Evolutionary conservation across 2,329 filamentous ascomycete species (phyloP), one percentile per base, ranked within the genome.

Genomic region (Colletotrichum sansevieriae): DNA sequence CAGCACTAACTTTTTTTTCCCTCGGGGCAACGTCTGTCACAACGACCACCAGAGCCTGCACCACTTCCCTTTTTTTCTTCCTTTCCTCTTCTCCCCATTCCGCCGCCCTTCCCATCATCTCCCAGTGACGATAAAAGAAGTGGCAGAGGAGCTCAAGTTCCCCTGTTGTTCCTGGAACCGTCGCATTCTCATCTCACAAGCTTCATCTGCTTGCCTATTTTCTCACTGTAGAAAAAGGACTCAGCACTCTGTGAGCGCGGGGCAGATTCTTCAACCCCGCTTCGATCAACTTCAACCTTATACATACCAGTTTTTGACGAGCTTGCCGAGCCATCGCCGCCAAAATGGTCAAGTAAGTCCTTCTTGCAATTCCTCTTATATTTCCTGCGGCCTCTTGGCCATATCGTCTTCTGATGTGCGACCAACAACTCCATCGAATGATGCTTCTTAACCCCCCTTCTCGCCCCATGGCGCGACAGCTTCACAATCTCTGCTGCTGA

Each of bases 331-430:
- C 81, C 83, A 92, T 89, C 82, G 93, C 94, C 93, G 94, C 87
- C 92, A 98, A 94, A 84, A 99, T 99, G 96, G 96, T 99, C 84
- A 98, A 98, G 95, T 98, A 92, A 92, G 95, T 95, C 64, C 52
- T 60, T 64, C 67, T 33, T 29, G 44, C 22, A 43, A 58, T 39
- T 12, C 37, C 8, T 39, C 39, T 39, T 58, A 13, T 29, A 12
- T 63, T 33, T n/a, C 8, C 47, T 4, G 25, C 20, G n/a, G 8
- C 13, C 8, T 51, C 22, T 51, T 51, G 8, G 25, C 47, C 25
- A 54, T 37, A 9, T 18, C 68, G 70, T 46, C 46, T 10, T n/a
- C 7, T 52, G 13, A 35, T 13, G 60, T 46, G 35, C 35, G 52
- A 33, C 18, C 54, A 12, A 25, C 29, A 62, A 61, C 49, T 29